Percentiles rank a stretch among this genome's conserved stretches.
phyloP scores from a whole-genome alignment of 2,329 filamentous ascomycete species.

The Byssoonygena ceratinophila region DNA sequence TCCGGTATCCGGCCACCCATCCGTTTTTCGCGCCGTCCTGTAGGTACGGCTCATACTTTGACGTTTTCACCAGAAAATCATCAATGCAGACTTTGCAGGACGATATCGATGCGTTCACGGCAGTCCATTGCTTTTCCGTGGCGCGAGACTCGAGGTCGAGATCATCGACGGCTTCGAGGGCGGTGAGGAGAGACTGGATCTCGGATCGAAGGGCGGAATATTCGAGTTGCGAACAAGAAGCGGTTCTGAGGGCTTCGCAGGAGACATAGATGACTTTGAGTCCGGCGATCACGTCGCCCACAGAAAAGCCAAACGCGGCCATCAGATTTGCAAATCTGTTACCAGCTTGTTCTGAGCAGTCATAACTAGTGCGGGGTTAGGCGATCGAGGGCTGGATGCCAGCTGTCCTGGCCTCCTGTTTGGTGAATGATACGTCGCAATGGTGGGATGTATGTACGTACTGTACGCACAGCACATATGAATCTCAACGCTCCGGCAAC shows the following conservation, averaged over 20 bases:
- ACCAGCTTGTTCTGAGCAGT: no score
- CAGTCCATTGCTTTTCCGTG: background rate
- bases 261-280: slow-evolving; percentile 6
- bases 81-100: slow-evolving; percentile 8
- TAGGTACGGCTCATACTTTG: slow-evolving; percentile 7
- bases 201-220: background rate
- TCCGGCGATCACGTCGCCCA: slow-evolving; percentile 13
- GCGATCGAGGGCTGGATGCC: no score
- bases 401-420: no score
- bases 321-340: no score
- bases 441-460: no score
- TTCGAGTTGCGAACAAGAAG: background rate
- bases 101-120: background rate
- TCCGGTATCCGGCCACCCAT: slow-evolving; percentile 4
- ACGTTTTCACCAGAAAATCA: background rate
- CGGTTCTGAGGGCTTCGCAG: slow-evolving; percentile 6
- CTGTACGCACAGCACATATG: no score
- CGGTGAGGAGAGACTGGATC: background rate
- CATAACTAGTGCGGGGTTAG: no score
- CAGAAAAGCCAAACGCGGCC: slow-evolving; percentile 12
- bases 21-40: background rate
- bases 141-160: background rate
- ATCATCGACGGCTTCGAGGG: slow-evolving; percentile 3
- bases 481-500: no score
- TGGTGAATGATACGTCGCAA: no score